phyloP scores from a whole-genome alignment of 257 asterid genomes.

The Echium plantagineum region DNA sequence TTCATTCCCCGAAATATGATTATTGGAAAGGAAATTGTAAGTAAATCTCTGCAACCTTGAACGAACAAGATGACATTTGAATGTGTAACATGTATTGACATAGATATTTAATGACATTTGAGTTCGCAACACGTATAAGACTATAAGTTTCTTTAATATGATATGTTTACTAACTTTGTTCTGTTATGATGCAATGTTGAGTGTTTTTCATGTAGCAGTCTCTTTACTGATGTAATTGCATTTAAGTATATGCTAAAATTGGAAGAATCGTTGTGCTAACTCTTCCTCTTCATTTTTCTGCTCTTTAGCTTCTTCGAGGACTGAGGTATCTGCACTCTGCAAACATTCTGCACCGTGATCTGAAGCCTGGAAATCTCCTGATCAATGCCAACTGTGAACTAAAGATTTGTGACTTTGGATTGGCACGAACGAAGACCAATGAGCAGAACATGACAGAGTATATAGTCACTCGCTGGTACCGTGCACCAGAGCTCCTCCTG shows the following conservation, averaged over 20 bases:
- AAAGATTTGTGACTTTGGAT: conserved; percentile 1
- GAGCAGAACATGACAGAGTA: conserved; percentile 2
- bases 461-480: conserved; percentile 7
- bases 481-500: conserved; percentile 4
- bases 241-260: not conserved
- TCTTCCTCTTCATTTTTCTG: not conserved
- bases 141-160: not conserved
- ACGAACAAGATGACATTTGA: too few relatives aligned
- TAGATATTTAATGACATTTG: too few relatives aligned
- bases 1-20: too few relatives aligned
- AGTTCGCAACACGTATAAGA: not conserved
- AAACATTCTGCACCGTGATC: conserved; percentile 1
- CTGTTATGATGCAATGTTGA: not conserved
- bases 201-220: not conserved
- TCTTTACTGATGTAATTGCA: not conserved
- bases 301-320: not conserved
- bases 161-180: not conserved
- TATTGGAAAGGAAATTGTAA: not conserved
- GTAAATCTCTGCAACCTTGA: not conserved
- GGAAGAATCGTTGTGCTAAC: not conserved
- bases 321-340: not conserved
- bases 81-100: too few relatives aligned
- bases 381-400: conserved; percentile 3
- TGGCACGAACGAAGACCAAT: conserved; percentile 1
- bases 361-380: conserved; percentile 3